A percentile compares a stretch with the other conserved stretches of the same genome.
Conservation (phyloP, 176 grass and related monocot species). For the Otatea glauca region DNA sequence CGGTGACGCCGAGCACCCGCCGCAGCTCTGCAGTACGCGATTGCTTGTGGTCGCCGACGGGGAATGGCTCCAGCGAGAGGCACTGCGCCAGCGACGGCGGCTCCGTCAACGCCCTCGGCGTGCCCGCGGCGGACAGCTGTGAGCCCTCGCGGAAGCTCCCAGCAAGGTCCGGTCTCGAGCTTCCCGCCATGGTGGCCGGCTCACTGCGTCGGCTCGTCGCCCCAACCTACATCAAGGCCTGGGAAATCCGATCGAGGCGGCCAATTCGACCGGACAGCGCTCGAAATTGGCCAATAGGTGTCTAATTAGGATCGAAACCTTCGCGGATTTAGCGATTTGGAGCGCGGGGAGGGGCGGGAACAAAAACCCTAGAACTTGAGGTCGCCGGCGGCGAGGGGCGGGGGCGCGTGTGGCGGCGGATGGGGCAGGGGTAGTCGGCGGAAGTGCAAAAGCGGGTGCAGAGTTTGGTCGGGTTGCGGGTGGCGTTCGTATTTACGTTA, state of each 20-base stretch:
- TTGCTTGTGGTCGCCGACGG: slow-evolving; percentile 55
- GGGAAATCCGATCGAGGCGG: no score
- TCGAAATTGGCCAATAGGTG: no score
- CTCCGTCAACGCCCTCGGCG: slow-evolving; percentile 52
- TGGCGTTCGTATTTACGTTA: not conserved
- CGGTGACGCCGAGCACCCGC: slow-evolving; percentile 52
- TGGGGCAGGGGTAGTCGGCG: not conserved
- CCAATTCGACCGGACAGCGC: no score
- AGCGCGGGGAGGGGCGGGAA: no score
- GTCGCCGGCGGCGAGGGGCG: no score
- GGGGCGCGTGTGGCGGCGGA: slow-evolving; percentile 10
- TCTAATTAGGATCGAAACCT: no score
- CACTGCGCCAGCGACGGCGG: slow-evolving; percentile 59
- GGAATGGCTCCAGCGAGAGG: slow-evolving; percentile 57
- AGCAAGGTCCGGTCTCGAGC: slow-evolving; percentile 38
- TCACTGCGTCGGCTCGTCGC: no score
- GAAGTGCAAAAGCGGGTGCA: not conserved
- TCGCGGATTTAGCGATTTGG: no score
- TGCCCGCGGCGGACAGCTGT: slow-evolving; percentile 32
- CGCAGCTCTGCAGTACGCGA: slow-evolving; percentile 57
- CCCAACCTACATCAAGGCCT: no score
- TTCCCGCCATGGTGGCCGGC: slow-evolving; percentile 1
- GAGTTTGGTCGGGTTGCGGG: slow-evolving; percentile 6
- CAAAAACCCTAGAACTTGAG: no score
- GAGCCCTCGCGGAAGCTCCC: slow-evolving; percentile 58